These are phyloP conservation scores for Amylocystis lapponica DNA, from an alignment of 768 basidiomycete species.

Conservation along the genomic window DNA sequence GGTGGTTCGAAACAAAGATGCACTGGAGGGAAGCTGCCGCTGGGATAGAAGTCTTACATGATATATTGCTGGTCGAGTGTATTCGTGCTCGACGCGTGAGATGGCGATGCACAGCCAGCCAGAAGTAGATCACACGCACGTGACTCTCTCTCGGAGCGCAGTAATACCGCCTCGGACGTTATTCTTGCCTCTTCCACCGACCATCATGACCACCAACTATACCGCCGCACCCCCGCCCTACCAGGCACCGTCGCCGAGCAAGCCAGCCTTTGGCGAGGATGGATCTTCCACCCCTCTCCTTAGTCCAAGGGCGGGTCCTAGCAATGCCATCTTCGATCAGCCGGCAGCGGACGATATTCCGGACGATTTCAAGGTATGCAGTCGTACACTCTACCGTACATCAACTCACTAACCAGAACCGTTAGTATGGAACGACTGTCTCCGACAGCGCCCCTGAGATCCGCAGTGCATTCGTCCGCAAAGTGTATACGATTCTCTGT, in stretches of 20 bases:
- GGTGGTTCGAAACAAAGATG: too few species aligned
- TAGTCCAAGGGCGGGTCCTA: slow-evolving; percentile 29
- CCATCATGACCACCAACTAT: slow-evolving; percentile 19
- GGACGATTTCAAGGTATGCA: slow-evolving; percentile 89
- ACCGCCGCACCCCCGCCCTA: slow-evolving; percentile 21
- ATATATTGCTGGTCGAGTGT: too few species aligned
- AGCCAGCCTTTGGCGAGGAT: slow-evolving; percentile 11
- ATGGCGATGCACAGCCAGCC: too few species aligned
- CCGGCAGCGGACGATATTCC: slow-evolving; percentile 70
- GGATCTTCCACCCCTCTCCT: slow-evolving; percentile 47
- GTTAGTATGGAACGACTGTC: slow-evolving; percentile 81
- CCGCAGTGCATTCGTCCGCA: slow-evolving; percentile 81
- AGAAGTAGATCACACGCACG: too few species aligned
- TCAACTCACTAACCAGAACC: too few species aligned
- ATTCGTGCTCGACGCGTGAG: too few species aligned
- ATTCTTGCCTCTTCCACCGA: not conserved
- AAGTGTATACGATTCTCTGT: slow-evolving; percentile 90
- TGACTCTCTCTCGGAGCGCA: too few species aligned
- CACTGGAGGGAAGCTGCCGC: too few species aligned
- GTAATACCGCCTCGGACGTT: too few species aligned
- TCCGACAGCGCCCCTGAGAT: slow-evolving; percentile 75
- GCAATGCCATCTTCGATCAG: slow-evolving; percentile 67
- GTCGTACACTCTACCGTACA: too few species aligned
- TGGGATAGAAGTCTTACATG: too few species aligned
- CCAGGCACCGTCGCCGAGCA: slow-evolving; percentile 11